Conservation (phyloP, 345 rosid genomes). For the Adansonia digitata region DNA sequence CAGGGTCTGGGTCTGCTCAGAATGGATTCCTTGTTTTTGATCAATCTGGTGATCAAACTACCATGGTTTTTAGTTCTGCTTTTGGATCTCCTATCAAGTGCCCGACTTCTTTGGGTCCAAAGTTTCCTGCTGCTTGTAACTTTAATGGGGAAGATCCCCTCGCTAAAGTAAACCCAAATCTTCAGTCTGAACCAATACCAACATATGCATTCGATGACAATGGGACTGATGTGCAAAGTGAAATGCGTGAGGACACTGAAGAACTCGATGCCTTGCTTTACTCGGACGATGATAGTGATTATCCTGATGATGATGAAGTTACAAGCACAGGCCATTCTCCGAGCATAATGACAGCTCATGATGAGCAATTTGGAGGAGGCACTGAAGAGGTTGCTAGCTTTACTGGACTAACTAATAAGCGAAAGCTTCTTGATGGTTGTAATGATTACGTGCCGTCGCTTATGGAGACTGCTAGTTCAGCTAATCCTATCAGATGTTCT, state of each 20-base stretch:
- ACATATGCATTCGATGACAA: constrained; percentile 23
- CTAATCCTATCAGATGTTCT: constrained; percentile 15
- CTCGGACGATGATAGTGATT: constrained; percentile 54
- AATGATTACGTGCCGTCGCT: constrained; percentile 20
- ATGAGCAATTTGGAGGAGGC: constrained; percentile 24
- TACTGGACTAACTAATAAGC: constrained; percentile 38
- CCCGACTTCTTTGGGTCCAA: constrained; percentile 25
- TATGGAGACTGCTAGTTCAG: constrained; percentile 28
- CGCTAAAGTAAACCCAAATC: constrained; percentile 15
- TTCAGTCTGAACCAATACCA: constrained; percentile 15
- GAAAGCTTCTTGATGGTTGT: constrained; percentile 27
- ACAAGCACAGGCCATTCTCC: constrained; percentile 79
- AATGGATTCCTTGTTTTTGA: constrained; percentile 69
- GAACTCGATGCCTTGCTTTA: constrained; percentile 76
- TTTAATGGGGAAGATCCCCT: constrained; percentile 16
- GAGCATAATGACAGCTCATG: constrained; percentile 41
- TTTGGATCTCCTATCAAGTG: constrained; percentile 26
- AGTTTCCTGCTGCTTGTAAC: constrained; percentile 22
- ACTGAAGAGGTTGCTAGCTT: constrained; percentile 49
- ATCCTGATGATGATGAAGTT: constrained; percentile 53
- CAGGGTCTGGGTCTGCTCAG: constrained; percentile 28
- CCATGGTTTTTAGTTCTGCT: constrained; percentile 49
- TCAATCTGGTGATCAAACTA: constrained; percentile 63
- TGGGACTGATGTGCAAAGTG: constrained; percentile 39
- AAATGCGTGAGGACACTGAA: constrained; percentile 74